A percentile compares a stretch with the other conserved stretches of the same genome.
These are phyloP conservation scores for Pichia paraexigua DNA, from an alignment of 805 yeast species.

Conservation along the genomic window DNA sequence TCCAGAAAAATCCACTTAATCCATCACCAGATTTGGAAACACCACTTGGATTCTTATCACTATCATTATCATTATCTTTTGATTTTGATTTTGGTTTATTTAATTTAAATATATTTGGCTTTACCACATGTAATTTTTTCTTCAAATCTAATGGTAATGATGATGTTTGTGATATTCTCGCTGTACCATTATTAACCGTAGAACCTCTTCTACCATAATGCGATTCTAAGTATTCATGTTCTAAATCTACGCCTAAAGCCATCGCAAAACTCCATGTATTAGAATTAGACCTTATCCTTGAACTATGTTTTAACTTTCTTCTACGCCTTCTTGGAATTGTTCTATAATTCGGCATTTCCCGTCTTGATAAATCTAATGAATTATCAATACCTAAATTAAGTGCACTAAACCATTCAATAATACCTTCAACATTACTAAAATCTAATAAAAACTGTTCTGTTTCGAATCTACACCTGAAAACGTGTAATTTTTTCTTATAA, in stretches of 20 bases:
- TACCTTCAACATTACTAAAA: conserved; percentile 51
- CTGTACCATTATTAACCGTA: neutral
- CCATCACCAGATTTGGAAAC: neutral
- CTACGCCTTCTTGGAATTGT: conserved; percentile 75
- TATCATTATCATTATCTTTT: neutral
- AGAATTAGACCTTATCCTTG: conserved; percentile 17
- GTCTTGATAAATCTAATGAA: conserved; percentile 62
- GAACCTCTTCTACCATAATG: neutral
- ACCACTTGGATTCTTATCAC: neutral
- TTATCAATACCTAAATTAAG: conserved; percentile 71
- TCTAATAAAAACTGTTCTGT: conserved; percentile 71
- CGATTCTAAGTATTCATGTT: neutral
- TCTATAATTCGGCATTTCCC: conserved; percentile 69
- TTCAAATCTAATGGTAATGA: neutral
- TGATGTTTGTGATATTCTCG: too few species aligned
- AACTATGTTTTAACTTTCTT: conserved; percentile 22
- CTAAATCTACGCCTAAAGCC: neutral
- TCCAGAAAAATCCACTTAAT: neutral
- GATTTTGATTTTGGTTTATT: neutral
- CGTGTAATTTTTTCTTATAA: conserved; percentile 61
- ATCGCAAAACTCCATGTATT: neutral
- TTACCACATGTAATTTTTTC: neutral
- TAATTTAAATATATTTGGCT: neutral
- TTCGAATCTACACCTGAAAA: conserved; percentile 71
- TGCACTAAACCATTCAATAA: conserved; percentile 74